Evolutionary conservation across 2,329 filamentous ascomycete genomes (phyloP), one percentile per base, ranked within the genome.

Genomic region (Colletotrichum sansevieriae): DNA sequence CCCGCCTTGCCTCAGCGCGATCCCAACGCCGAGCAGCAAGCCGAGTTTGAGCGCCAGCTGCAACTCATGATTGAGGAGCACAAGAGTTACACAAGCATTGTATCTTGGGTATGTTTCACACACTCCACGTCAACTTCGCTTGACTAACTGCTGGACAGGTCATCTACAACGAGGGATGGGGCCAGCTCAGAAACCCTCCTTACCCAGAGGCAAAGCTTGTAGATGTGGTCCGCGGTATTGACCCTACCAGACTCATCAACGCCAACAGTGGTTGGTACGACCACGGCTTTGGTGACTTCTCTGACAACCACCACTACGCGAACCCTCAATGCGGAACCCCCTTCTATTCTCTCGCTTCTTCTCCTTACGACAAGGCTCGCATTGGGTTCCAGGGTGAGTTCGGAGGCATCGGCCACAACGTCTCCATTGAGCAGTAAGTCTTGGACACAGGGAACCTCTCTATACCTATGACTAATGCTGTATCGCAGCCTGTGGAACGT

Each of bases 151-250:
- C 12, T 20, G 9, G n/a, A 22, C 64, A 84, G 86, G 80, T 91
- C 15, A 88, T 92, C 72, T 92, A 92, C 77, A 92, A 92, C 74
- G 90, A 92, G 75, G 90, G 89, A 49, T 92, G 90, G 90, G 90
- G 88, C 2, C 90, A 92, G 73, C 78, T 86, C 2, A 81, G 75
- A 2, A 73, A 81, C 0, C 76, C 77, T 0, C 81, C 81, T 8
- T 84, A 83, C 71, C 88, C 89, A 0, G 90, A 92, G 70, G 84
- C 84, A 13, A 78, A 75, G 4, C 79, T 93, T 12, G 87, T 88
- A 0, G 80, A 86, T 1, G 75, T 84, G 0, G 83, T 92, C 2
- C 83, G 82, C 51, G 72, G 80, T 2, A 77, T 91, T 2, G 91
- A 93, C 72, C 86, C 90, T 0, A 90, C 88, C 0, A 81, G 91